Base-by-base conservation (phyloP, 2,329 filamentous ascomycete genomes). In the Gremmenia infestans region DNA sequence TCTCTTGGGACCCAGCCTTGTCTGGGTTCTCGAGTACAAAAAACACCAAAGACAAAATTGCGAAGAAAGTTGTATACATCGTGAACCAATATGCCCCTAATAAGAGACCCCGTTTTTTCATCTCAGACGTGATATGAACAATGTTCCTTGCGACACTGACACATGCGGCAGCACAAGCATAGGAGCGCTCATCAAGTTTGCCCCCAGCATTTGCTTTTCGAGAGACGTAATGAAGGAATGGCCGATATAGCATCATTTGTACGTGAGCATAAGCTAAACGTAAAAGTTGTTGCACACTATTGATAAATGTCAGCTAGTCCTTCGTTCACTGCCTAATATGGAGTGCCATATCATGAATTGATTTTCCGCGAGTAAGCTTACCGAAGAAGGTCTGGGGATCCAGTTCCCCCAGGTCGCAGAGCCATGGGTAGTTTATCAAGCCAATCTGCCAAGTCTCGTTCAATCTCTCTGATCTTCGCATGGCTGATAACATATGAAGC, bases 1-100 rank as follows among this genome's bases (percentile, higher is more conserved):
- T 87, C 59, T 96, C 91, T 51, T 87, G 80, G 5, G 87, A 86
- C 1, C 86, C 88, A 4, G 81, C 75, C 66, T 88, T 90, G 58
- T 89, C 83, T 1, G 88, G 87, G 61, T 93, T 93, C 68, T 93
- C 89, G 14, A 91, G 76, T 0, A 88, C 87, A 67, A 88, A 93
- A 67, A 90, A 94, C 1, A 93, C 78, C 47, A 94, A 76, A 0
- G 89, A 89, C 35, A 94, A 75, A 35, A 93, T 87, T 14, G 88
- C 86, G 68, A 91, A 92, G 72, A 91, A 92, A 15, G 89, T 87
- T 2, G 88, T 91, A 68, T 91, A 93, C 68, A 93, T 83, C 63
- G 89, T 88, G 67, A 93, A 93, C 89, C 89, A 94, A 71, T 91
- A 92, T 0, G 89, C 87, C 0, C 89, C 90, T 59, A 87, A 86